Evolutionary conservation across 139 green algal species (phyloP), one percentile per base, ranked within the genome.

Genomic region (Chlorella ohadii): DNA sequence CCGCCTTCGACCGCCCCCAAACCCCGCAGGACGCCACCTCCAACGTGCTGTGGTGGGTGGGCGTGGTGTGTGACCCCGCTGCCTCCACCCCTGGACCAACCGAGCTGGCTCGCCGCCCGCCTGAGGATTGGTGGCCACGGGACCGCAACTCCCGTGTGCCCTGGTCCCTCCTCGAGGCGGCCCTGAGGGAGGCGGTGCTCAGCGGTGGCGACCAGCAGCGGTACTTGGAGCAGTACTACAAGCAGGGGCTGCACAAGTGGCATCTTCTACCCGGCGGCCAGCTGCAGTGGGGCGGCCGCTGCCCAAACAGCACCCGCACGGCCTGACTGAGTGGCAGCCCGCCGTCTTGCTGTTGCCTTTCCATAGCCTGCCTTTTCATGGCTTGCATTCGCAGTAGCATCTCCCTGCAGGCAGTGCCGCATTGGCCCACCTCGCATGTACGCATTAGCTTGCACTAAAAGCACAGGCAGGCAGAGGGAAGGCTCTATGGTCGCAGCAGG

Each of bases 41-140:
- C 27, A 63, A 82, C 25, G 57, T 82, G 36, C 57, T 82, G 4
- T 82, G 76, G 76, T 82, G 76, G 76, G 36, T 82, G 56, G 76
- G 33, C 3, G 41, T 82, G 36, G 27, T 72, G 34, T 82, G 76
- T 15, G 76, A 82, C 78, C 64, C 78, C 5, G 51, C 78, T 0
- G 78, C 78, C 63, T 83, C 63, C 63, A 66, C 64, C 28, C 78
- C 78, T 3, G 78, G 78, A 0, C 63, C 78, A 13, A 22, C 25
- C 0, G 78, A 83, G 78, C 41, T 28, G 13, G 57, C 76, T 1
- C 28, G 41, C 9, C 23, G 20, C 5, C 64, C 64, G 3, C 64
- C 74, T 0, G 3, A 64, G 12, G 78, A 83, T 23, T 76, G 64
- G 78, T 75, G 63, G 78, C 78, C 63, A 0, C 78, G 78, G 5